Percentiles rank a stretch among this genome's conserved stretches.
These are phyloP conservation scores for Pelargonium exstipulatum DNA, from an alignment of 441 rosid species.

Conservation along the genomic window DNA sequence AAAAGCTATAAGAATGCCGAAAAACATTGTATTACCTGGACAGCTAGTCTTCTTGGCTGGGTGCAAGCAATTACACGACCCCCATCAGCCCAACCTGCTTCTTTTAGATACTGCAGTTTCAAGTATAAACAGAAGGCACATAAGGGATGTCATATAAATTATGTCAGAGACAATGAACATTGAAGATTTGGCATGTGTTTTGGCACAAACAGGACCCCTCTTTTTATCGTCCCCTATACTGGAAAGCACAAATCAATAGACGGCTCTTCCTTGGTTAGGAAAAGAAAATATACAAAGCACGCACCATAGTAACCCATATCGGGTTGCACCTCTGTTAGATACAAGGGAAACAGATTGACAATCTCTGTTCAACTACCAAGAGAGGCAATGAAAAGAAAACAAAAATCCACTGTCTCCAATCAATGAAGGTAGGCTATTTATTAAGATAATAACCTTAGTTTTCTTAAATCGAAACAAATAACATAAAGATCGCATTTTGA, in stretches of 20 bases:
- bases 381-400: too few relatives aligned
- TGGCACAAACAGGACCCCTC: background rate
- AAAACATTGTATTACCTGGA: conserved; percentile 46
- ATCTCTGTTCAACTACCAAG: too few relatives aligned
- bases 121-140: conserved; percentile 15
- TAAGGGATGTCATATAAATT: background rate
- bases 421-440: too few relatives aligned
- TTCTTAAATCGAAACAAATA: too few relatives aligned
- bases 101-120: conserved; percentile 65
- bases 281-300: background rate
- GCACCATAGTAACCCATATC: too few relatives aligned
- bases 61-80: conserved; percentile 94
- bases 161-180: background rate
- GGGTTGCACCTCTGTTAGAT: too few relatives aligned
- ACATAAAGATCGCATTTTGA: too few relatives aligned
- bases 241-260: background rate
- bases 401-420: too few relatives aligned
- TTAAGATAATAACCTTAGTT: too few relatives aligned
- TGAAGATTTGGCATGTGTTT: background rate
- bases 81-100: conserved; percentile 98
- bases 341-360: too few relatives aligned
- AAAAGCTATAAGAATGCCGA: background rate
- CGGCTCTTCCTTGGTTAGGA: background rate
- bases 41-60: conserved; percentile 95
- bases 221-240: background rate